Evolutionary conservation across 441 rosid genomes (phyloP), one percentile per base, ranked within the genome.

Genomic region (Brassica hybrid): DNA sequence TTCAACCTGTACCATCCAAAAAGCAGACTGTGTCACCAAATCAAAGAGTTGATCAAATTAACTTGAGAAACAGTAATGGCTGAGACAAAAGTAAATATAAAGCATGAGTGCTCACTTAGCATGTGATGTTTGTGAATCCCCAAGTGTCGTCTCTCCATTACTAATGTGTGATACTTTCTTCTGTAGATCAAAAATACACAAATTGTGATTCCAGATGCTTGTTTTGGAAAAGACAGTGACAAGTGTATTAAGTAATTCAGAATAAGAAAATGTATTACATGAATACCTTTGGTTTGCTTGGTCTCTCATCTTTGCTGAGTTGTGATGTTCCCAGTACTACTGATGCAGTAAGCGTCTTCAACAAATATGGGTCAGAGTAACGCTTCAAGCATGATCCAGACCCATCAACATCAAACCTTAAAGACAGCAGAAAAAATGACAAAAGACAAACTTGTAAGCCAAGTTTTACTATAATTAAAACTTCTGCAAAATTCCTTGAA

Each of bases 361-460:
- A 88, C 72, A 88, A 77, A 75, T 94, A 90, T 52, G 99, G 99
- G 85, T 96, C 98, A 23, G 98, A 86, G 81, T 96, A 96, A 57
- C 98, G 97, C 82, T 90, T 96, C 80, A 96, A 84, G 80, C 98
- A 92, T 23, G 98, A 89, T 67, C 98, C 98, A 79, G 96, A 89
- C 5, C 98, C 98, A n/a, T 91, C 93, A 82, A 85, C 87, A 96
- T 93, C 97, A 82, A 89, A 96, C 83, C 99, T 96, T 85, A 71
- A 52, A 19, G 60, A 59, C 66, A 14, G 34, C 32, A 41, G 67
- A 69, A 56, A 70, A 23, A n/a, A 12, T 34, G n/a, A 60, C 7
- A 21, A 21, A 21, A 17, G 32, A 27, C 6, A 27, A 27, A 54
- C 23, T 19, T 67, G 30, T 41, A 54, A 71, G 18, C 10, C 1